phyloP scores from a whole-genome alignment of 192 early-diverging fungal species.

The Coemansia sp. region DNA sequence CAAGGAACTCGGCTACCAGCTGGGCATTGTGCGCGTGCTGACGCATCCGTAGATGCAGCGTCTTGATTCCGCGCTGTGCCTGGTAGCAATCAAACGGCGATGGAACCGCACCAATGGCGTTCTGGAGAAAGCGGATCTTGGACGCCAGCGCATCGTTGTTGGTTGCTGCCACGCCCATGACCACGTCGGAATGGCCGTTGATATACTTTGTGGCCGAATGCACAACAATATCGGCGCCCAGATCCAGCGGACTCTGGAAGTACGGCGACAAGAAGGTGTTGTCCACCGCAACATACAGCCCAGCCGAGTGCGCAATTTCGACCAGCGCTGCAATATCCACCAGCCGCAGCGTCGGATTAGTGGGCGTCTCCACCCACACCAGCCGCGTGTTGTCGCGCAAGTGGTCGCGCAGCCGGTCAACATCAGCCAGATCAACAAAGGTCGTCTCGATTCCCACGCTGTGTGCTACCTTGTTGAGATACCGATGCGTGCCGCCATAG shows the following conservation, averaged over 20 bases:
- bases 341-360: conserved; percentile 82
- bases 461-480: conserved; percentile 80
- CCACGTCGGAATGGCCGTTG: conserved; percentile 98
- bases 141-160: conserved; percentile 69
- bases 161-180: conserved; percentile 93
- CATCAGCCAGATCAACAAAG: conserved; percentile 78
- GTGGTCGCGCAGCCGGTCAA: conserved; percentile 61
- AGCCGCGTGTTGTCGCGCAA: conserved; percentile 76
- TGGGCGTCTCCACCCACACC: conserved; percentile 87
- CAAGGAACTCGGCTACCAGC: conserved; percentile 78
- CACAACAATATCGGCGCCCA: conserved; percentile 97
- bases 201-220: conserved; percentile 99
- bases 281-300: conserved; percentile 73
- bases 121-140: conserved; percentile 90
- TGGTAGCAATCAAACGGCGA: conserved; percentile 96
- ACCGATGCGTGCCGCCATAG: conserved; percentile 88
- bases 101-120: conserved; percentile 95
- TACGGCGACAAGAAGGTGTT: conserved; percentile 89
- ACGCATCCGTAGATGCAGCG: conserved; percentile 91
- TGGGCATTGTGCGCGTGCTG: conserved; percentile 86
- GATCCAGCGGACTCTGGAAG: conserved; percentile 84
- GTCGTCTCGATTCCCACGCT: conserved; percentile 65
- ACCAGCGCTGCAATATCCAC: conserved; percentile 77
- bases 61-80: conserved; percentile 94
- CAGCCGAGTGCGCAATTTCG: conserved; percentile 62